Evolutionary conservation across 768 basidiomycete genomes (phyloP).

Genomic region (Collybia sordida): DNA sequence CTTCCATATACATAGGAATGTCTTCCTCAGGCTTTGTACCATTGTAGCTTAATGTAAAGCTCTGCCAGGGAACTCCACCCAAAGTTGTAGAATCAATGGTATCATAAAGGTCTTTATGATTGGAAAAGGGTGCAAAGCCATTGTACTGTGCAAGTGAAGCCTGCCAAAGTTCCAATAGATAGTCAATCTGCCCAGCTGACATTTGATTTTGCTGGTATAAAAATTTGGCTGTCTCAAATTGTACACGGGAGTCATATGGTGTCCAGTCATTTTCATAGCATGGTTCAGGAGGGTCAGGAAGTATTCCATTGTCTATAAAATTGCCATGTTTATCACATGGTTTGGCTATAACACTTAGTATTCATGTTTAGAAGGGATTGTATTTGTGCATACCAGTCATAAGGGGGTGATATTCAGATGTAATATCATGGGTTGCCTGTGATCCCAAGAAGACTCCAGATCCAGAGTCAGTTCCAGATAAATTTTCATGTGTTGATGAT

Average conservation of each 20-base stretch:
- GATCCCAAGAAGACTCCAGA: neutral
- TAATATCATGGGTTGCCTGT: neutral
- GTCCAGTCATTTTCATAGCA: neutral
- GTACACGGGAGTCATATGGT: neutral
- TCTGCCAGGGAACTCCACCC: neutral
- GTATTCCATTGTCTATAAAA: neutral
- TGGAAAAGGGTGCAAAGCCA: neutral
- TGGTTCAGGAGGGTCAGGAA: neutral
- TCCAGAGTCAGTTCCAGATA: no score
- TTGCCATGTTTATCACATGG: neutral
- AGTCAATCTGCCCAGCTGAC: constrained; percentile 6
- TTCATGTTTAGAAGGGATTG: neutral
- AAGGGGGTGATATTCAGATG: neutral
- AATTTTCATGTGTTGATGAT: neutral
- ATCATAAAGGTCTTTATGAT: neutral
- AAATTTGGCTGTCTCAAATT: constrained; percentile 13
- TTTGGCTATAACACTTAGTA: neutral
- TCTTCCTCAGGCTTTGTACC: neutral
- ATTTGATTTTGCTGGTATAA: constrained; percentile 18
- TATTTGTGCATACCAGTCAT: neutral
- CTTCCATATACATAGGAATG: constrained; percentile 15
- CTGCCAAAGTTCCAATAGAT: constrained; percentile 17
- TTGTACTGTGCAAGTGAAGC: neutral
- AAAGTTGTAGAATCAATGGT: constrained; percentile 3
- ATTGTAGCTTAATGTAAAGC: constrained; percentile 1